Evolutionary conservation across 345 rosid species (phyloP).

Genomic region (Aquilaria yunnanensis): DNA sequence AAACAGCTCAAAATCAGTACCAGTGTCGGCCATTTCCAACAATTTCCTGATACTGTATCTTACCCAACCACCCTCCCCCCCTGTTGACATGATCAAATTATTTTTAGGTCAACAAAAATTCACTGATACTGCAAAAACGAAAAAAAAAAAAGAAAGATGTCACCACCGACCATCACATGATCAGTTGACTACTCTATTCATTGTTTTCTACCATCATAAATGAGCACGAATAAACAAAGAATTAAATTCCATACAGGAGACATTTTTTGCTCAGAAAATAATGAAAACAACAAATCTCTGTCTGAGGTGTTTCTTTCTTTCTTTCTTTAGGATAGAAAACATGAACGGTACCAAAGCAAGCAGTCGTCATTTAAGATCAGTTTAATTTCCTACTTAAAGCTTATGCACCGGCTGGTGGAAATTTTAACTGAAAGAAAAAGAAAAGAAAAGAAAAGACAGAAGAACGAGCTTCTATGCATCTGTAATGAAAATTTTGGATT

Average conservation of each 20-base stretch:
- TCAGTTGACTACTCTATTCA: neutral
- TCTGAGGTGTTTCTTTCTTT: neutral
- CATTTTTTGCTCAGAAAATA: neutral
- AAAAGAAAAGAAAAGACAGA: too few relatives aligned
- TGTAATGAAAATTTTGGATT: neutral
- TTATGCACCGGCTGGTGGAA: too few relatives aligned
- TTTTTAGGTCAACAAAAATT: slow-evolving; percentile 2
- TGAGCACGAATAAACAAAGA: neutral
- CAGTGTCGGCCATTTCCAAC: neutral
- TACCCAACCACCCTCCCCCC: neutral
- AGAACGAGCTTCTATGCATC: too few relatives aligned
- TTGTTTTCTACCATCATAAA: too few relatives aligned
- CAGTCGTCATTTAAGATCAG: neutral
- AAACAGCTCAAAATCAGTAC: neutral
- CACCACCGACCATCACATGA: slow-evolving; percentile 40
- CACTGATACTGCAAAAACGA: too few relatives aligned
- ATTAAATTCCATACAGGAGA: neutral
- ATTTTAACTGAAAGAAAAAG: too few relatives aligned
- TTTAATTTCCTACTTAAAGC: too few relatives aligned
- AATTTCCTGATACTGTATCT: neutral
- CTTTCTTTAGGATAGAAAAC: neutral
- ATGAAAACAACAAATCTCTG: neutral
- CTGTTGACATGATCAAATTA: neutral
- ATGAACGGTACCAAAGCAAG: neutral
- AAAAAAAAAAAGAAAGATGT: too few relatives aligned